These are phyloP conservation scores for Calonectria pauciramosa DNA, from an alignment of 2,329 filamentous ascomycete genomes.

Conservation along the genomic window DNA sequence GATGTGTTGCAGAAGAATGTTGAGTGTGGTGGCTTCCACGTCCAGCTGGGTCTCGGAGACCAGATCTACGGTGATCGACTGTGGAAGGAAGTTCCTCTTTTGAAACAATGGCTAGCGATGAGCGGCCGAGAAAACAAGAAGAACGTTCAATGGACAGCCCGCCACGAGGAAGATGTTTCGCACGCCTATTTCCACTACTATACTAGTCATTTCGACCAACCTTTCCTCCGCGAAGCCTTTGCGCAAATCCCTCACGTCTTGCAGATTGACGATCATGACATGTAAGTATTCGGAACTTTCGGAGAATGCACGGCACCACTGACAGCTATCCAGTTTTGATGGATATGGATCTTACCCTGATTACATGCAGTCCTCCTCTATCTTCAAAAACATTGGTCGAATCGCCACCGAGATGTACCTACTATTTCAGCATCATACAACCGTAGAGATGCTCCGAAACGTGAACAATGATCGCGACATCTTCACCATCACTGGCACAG, in stretches of 20 bases:
- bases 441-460: conserved; percentile 91
- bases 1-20: conserved; percentile 98
- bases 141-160: conserved; percentile 91
- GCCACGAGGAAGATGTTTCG: conserved; percentile 93
- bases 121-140: conserved; percentile 94
- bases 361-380: conserved; percentile 97
- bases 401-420: conserved; percentile 98
- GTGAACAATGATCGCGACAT: conserved; percentile 90
- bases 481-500: conserved; percentile 96
- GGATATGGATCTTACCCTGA: conserved; percentile 97
- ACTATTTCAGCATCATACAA: conserved; percentile 98
- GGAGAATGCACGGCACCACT: conserved; percentile 22
- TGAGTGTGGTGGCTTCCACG: conserved; percentile 95
- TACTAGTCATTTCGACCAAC: conserved; percentile 97
- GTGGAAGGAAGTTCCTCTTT: conserved; percentile 94
- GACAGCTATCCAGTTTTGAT: conserved; percentile 77
- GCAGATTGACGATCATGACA: conserved; percentile 96
- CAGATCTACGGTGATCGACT: conserved; percentile 96
- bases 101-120: conserved; percentile 96
- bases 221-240: conserved; percentile 93
- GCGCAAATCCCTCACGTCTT: conserved; percentile 96
- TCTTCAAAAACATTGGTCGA: conserved; percentile 98
- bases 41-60: conserved; percentile 90
- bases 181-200: conserved; percentile 99
- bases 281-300: conserved; percentile 72